A percentile compares a stretch with the other conserved stretches of the same genome.
phyloP scores from a whole-genome alignment of 768 basidiomycete species.

The Astraeus odoratus region DNA sequence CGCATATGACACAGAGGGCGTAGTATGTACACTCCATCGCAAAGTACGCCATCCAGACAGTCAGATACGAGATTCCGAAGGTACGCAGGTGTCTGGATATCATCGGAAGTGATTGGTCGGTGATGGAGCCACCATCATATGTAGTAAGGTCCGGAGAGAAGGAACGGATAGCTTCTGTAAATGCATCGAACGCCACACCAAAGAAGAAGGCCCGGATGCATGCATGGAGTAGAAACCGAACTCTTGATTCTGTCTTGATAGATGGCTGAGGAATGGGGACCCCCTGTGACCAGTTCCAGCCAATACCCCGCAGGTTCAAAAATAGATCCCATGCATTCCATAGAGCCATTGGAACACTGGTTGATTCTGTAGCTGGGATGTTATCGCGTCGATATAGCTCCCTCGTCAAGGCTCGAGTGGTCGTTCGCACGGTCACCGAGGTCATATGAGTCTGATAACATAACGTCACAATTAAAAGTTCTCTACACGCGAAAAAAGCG shows the following conservation, averaged over 20 bases:
- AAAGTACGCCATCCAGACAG: constrained; percentile 39
- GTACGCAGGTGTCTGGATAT: constrained; percentile 33
- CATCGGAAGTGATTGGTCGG: constrained; percentile 25
- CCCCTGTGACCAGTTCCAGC: constrained; percentile 20
- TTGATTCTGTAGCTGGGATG: background rate
- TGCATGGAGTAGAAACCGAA: constrained; percentile 11
- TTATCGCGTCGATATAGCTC: constrained; percentile 11
- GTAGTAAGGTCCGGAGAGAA: constrained; percentile 36
- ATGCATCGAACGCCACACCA: constrained; percentile 4
- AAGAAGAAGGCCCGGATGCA: background rate
- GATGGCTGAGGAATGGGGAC: constrained; percentile 10
- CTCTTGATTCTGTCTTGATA: constrained; percentile 11
- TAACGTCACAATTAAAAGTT: background rate
- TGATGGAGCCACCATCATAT: constrained; percentile 29
- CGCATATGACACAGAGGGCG: constrained; percentile 34
- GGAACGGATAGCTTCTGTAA: constrained; percentile 9
- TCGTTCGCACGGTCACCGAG: constrained; percentile 10
- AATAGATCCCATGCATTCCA: constrained; percentile 24
- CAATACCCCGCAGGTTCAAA: constrained; percentile 15
- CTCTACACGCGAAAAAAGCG: background rate
- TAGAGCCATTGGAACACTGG: constrained; percentile 5
- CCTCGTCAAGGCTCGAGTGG: constrained; percentile 16
- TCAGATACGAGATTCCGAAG: constrained; percentile 33
- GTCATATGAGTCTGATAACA: constrained; percentile 10
- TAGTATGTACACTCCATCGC: constrained; percentile 40